A percentile compares a stretch with the other conserved stretches of the same genome.
Conservation (phyloP, 2,329 filamentous ascomycete species). For the Neofusicoccum umdonicola region DNA sequence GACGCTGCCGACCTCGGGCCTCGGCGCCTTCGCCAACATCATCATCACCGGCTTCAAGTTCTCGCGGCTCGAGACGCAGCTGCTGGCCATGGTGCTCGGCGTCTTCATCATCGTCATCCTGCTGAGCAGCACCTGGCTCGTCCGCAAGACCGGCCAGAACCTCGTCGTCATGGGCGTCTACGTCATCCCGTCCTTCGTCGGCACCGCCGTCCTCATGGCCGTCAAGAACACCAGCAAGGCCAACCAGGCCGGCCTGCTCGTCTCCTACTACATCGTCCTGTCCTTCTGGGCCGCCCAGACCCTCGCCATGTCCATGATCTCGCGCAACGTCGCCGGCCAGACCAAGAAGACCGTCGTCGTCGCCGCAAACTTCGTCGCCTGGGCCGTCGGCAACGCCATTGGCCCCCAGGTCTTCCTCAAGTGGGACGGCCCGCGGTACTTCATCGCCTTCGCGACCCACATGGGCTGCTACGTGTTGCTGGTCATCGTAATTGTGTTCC, state of each 20-base stretch:
- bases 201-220: conserved; percentile 70
- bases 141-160: conserved; percentile 68
- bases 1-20: conserved; percentile 68
- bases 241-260: conserved; percentile 65
- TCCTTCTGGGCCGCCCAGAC: conserved; percentile 76
- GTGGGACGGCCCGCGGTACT: conserved; percentile 62
- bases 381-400: conserved; percentile 67
- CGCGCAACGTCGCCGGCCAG: conserved; percentile 68
- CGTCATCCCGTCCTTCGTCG: conserved; percentile 66
- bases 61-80: conserved; percentile 63
- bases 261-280: conserved; percentile 73
- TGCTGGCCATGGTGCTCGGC: conserved; percentile 73
- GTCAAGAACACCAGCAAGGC: conserved; percentile 57
- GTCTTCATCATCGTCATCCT: conserved; percentile 71
- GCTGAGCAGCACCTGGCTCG: conserved; percentile 64
- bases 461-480: conserved; percentile 66
- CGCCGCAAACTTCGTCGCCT: conserved; percentile 68
- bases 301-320: conserved; percentile 64
- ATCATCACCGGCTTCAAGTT: conserved; percentile 71
- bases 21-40: conserved; percentile 72
- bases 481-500: conserved; percentile 55
- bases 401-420: conserved; percentile 65
- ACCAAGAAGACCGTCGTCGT: conserved; percentile 71
- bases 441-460: conserved; percentile 67
- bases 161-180: conserved; percentile 64